phyloP scores from a whole-genome alignment of 2,329 filamentous ascomycete genomes.

The Periglandula ipomoeae region DNA sequence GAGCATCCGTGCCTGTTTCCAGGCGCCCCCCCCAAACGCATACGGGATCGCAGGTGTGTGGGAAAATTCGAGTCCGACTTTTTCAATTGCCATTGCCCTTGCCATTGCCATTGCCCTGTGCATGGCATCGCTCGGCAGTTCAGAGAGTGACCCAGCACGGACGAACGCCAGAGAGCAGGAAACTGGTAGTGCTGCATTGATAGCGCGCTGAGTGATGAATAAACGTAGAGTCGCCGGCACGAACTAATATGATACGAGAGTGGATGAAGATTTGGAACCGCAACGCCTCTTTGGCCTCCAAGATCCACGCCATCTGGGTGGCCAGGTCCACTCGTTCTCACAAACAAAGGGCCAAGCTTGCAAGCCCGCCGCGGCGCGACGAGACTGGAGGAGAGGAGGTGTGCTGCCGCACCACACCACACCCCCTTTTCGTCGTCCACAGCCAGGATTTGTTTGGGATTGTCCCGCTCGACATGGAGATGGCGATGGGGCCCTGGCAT shows the following conservation, averaged over 20 bases:
- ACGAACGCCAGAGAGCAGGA: not conserved
- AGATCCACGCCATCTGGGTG: not conserved
- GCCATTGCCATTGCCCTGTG: not conserved
- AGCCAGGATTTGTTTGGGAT: not conserved
- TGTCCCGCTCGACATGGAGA: constrained; percentile 1
- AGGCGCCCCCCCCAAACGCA: too few relatives aligned
- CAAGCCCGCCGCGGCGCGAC: not conserved
- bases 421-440: not conserved
- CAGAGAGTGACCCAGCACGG: too few relatives aligned
- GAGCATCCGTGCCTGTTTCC: not conserved
- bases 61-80: not conserved
- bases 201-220: too few relatives aligned
- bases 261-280: not conserved
- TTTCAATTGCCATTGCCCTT: not conserved
- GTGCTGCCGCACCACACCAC: constrained; percentile 1
- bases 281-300: not conserved
- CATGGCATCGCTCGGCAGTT: too few relatives aligned
- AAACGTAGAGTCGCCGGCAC: too few relatives aligned
- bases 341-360: constrained; percentile 2
- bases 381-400: not conserved
- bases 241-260: not conserved
- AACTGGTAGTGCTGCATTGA: too few relatives aligned
- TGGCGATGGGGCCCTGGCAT: constrained; percentile 5
- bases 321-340: not conserved
- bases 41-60: too few relatives aligned